Conservation (phyloP, 768 basidiomycete species). For the Kwoniella europaea region DNA sequence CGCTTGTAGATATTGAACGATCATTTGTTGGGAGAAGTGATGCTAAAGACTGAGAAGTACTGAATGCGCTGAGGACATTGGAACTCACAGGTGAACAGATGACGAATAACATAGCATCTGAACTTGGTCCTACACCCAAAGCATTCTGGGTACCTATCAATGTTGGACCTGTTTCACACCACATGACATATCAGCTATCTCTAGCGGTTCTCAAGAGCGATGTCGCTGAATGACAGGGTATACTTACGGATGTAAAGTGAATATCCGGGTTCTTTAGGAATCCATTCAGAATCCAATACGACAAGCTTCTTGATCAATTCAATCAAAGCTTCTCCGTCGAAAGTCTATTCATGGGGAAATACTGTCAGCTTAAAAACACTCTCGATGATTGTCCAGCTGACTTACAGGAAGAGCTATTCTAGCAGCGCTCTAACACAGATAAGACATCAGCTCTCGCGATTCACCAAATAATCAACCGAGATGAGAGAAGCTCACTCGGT, state of each 20-base stretch:
- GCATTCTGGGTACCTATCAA: conserved; percentile 72
- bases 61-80: not conserved
- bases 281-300: conserved; percentile 83
- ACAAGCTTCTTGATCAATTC: conserved; percentile 86
- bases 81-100: conserved; percentile 64
- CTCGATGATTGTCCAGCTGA: not conserved
- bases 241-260: conserved; percentile 90
- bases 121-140: conserved; percentile 72
- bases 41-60: no score
- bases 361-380: not conserved
- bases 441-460: no score
- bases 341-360: conserved; percentile 61
- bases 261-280: conserved; percentile 83
- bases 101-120: conserved; percentile 82
- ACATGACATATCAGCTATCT: not conserved
- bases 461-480: no score
- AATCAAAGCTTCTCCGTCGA: conserved; percentile 74
- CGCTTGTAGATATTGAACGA: no score
- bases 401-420: conserved; percentile 72
- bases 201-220: not conserved
- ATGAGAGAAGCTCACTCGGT: conserved; percentile 58
- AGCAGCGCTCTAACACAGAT: conserved; percentile 64
- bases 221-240: conserved; percentile 58
- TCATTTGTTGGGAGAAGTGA: no score
- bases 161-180: conserved; percentile 47